phyloP scores from a whole-genome alignment of 108 stramenopile species.

The Asterionellopsis glacialis region DNA sequence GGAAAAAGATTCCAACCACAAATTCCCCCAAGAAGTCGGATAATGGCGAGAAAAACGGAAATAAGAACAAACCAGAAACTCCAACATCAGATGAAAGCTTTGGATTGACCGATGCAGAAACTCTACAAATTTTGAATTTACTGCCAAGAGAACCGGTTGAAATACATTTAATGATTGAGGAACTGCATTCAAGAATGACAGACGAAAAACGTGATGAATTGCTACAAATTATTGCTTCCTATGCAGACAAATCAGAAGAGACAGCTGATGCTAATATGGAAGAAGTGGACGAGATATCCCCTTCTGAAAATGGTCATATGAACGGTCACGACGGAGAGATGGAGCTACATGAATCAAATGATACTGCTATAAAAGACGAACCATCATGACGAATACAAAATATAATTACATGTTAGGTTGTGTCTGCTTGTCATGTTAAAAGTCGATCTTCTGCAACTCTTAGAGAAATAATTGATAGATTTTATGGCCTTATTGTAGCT shows the following conservation, averaged over 20 bases:
- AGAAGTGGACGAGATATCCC: not conserved
- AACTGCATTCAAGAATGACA: constrained; percentile 53
- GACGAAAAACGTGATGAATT: constrained; percentile 56
- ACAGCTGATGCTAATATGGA: constrained; percentile 1
- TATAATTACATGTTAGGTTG: no score
- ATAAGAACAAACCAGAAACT: not conserved
- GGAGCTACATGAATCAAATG: no score
- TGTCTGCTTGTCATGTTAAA: no score
- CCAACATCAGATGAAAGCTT: constrained; percentile 26
- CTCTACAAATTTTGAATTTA: constrained; percentile 72
- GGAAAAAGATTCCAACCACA: not conserved
- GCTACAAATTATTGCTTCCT: constrained; percentile 48
- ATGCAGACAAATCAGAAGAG: constrained; percentile 3
- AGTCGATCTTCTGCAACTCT: no score
- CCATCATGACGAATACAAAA: no score
- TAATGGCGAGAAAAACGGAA: constrained; percentile 5
- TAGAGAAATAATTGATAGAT: no score
- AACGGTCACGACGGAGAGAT: no score
- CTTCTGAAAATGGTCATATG: no score
- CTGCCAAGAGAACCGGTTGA: constrained; percentile 78
- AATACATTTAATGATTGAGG: constrained; percentile 77
- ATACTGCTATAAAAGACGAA: no score
- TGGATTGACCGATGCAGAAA: constrained; percentile 71
- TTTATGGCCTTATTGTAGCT: no score
- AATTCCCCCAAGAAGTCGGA: not conserved